Percentiles rank a stretch among this genome's conserved stretches.
Conservation (phyloP, 805 yeast species). For the Scheffersomyces ergatensis region DNA sequence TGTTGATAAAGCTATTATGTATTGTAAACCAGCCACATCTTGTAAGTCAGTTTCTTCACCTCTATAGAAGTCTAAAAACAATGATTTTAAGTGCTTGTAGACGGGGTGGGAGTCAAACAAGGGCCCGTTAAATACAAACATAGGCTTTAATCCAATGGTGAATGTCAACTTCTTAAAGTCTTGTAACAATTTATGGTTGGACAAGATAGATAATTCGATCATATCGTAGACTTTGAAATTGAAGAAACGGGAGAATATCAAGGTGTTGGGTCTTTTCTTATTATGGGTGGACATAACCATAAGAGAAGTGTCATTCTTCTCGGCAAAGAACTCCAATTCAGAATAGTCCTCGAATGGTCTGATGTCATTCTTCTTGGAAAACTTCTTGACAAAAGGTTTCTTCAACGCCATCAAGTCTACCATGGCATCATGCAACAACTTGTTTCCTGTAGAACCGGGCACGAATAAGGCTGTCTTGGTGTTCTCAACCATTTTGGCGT, state of each 20-base stretch:
- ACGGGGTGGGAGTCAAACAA: conserved; percentile 88
- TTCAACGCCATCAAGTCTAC: conserved; percentile 86
- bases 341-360: conserved; percentile 90
- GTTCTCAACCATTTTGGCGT: conserved; percentile 86
- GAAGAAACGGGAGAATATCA: conserved; percentile 87
- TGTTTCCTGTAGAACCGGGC: conserved; percentile 81
- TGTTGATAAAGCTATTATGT: conserved; percentile 77
- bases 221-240: conserved; percentile 88
- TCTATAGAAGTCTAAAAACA: conserved; percentile 87
- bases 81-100: conserved; percentile 78
- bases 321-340: conserved; percentile 86
- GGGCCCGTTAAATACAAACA: conserved; percentile 91
- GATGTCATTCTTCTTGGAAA: conserved; percentile 82
- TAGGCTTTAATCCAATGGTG: conserved; percentile 86
- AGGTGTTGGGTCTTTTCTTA: conserved; percentile 89
- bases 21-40: conserved; percentile 94
- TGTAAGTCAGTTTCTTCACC: conserved; percentile 78
- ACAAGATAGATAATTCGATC: conserved; percentile 79
- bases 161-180: conserved; percentile 84
- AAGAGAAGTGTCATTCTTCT: conserved; percentile 88
- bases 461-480: conserved; percentile 86
- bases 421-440: conserved; percentile 82
- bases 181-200: conserved; percentile 61
- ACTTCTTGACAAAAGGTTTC: conserved; percentile 86
- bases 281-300: conserved; percentile 76